Evolutionary conservation across 768 basidiomycete species (phyloP), one percentile per base, ranked within the genome.

Genomic region (Hirschioporus abietinus): DNA sequence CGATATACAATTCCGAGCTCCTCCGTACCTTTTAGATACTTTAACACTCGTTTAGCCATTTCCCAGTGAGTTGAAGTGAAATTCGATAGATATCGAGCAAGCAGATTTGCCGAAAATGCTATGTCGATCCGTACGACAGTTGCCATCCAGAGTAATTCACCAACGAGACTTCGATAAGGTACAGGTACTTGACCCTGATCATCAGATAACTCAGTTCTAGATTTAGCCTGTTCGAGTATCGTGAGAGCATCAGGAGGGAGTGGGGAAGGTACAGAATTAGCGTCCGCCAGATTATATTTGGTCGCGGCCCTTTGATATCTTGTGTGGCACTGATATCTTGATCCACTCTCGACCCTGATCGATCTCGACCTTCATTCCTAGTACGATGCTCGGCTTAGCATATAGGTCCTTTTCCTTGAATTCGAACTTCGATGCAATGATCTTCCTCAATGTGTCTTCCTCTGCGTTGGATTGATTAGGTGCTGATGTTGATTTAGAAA

Each of bases 91-190:
- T 68, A 76, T 42, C 74, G 74, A 1, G 72, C 68, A 0, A 76
- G 69, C 6, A 65, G 69, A 1, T 64, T 69, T 4, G 73, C 66
- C 5, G 77, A 66, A 65, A 71, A 78, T 5, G 72, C 62, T 27
- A 77, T 76, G 63, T 78, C 73, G 7, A 78, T 75, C 26, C 71
- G 66, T 1, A 73, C 76, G 9, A 68, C 69, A 7, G 72, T 66
- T 1, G 71, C 65, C 20, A 71, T 60, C 64, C 77, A 79, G 64
- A 77, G 72, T 24, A 79, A 67, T 0, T 71, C 73, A 0, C 77
- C 76, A 7, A 80, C 69, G 17, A 69, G 64, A 52, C 74, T 64
- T 2, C 67, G 65, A 60, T 79, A 79, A 2, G 57, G 69, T n/a
- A n/a, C n/a, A n/a, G n/a, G n/a, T 3, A 63, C 25, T 6, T 68